Base-by-base conservation (phyloP, 106 monocot species). In the Phalaenopsis equestris region DNA sequence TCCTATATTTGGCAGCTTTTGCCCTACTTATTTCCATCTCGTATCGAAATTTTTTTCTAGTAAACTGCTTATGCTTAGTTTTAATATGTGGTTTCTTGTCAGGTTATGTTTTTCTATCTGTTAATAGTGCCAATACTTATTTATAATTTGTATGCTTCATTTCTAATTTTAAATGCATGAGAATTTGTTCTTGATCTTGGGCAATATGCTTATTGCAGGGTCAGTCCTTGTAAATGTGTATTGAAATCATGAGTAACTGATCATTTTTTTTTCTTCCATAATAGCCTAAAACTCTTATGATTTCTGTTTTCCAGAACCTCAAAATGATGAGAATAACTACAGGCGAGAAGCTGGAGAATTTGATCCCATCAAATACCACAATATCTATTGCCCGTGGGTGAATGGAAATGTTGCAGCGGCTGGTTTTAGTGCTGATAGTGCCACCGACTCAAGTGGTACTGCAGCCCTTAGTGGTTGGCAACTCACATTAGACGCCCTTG, bases 361-460 rank as follows among this genome's bases (percentile, higher is more conserved):
- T 80, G 92, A 98, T 88, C 94, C 94, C 10, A 89, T 98, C 67
- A 90, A 88, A 82, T 84, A 87, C 79, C 96, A 96, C 67, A 88
- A 91, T 80, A 75, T 52, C 23, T 91, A 86, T 74, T 96, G 96
- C 56, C 96, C 96, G 45, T 96, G 96, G 96, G 93, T 96, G 24
- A 96, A 96, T 86, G 88, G 83, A 77, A 90, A 90, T 90, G 96
- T 96, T 83, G 91, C 93, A 43, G 93, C 90, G 42, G 98, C 98
- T 87, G 90, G 89, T 79, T 85, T 84, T 73, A 77, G 78, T 70
- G 76, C 78, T 75, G 87, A 84, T 37, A 77, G 64, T 86, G 84
- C 57, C 72, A 86, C 86, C 14, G 78, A 80, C 79, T 89, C 94
- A 52, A 85, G 81, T 56, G 84, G 82, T 83, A 80, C 85, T 72